Evolutionary conservation across 2,329 filamentous ascomycete genomes (phyloP).

Genomic region (Fusarium denticulatum): DNA sequence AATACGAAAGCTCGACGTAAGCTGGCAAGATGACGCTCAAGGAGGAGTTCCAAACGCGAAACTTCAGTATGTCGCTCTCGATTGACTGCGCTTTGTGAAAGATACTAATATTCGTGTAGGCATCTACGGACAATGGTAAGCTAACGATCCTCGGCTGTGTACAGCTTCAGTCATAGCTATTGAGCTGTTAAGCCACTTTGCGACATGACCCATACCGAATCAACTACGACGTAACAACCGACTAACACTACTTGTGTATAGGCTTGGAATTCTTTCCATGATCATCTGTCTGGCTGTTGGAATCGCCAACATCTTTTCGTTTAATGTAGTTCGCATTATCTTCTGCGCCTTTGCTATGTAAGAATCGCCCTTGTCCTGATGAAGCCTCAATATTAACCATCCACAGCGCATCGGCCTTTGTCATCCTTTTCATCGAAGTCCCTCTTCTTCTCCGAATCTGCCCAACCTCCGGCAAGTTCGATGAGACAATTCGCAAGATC

Average conservation of each 20-base stretch:
- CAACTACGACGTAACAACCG: slow-evolving; percentile 1
- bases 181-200: slow-evolving; percentile 16
- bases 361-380: slow-evolving; percentile 41
- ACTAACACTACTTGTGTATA: slow-evolving; percentile 45
- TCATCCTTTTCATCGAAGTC: slow-evolving; percentile 88
- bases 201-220: slow-evolving; percentile 10
- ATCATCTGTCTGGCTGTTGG: slow-evolving; percentile 76
- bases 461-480: slow-evolving; percentile 90
- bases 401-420: slow-evolving; percentile 71
- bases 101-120: slow-evolving; percentile 59
- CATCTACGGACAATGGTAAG: slow-evolving; percentile 82
- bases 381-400: slow-evolving; percentile 2
- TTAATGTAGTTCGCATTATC: slow-evolving; percentile 58
- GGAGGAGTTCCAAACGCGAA: slow-evolving; percentile 77
- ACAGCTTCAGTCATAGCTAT: slow-evolving; percentile 10
- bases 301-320: slow-evolving; percentile 73
- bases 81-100: background rate
- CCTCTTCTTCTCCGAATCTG: slow-evolving; percentile 97
- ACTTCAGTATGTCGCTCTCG: slow-evolving; percentile 70
- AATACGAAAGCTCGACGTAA: slow-evolving; percentile 41
- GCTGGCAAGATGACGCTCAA: slow-evolving; percentile 72
- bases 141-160: slow-evolving; percentile 19
- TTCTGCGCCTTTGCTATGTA: slow-evolving; percentile 66
- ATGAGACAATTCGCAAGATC: slow-evolving; percentile 88
- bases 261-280: slow-evolving; percentile 76